Conservation (phyloP, 164 flowering plant species). For the Vitis labrusca region DNA sequence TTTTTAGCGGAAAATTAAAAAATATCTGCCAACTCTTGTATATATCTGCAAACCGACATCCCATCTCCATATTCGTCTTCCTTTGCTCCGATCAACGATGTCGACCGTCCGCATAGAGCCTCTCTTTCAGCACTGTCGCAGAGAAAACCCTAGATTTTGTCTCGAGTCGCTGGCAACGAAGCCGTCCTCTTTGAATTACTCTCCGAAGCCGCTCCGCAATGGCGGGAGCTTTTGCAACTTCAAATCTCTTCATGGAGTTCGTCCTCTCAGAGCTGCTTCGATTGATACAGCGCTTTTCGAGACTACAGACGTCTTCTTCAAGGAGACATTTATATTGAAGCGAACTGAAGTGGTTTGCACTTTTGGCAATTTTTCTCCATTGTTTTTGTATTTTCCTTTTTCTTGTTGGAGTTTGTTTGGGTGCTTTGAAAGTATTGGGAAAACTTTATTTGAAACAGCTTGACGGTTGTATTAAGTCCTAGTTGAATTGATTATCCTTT, state of each 20-base stretch:
- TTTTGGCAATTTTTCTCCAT: background rate
- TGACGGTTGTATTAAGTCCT: no score
- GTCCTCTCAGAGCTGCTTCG: conserved; percentile 31
- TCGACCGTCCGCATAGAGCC: conserved; percentile 39
- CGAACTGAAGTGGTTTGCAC: conserved; percentile 49
- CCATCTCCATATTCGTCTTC: background rate
- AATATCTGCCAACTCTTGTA: background rate
- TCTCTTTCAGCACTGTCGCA: conserved; percentile 19
- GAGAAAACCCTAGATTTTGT: conserved; percentile 21
- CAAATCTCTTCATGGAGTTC: conserved; percentile 21
- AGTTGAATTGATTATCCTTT: background rate
- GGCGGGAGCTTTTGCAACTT: conserved; percentile 33
- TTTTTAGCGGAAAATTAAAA: background rate
- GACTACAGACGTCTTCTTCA: conserved; percentile 36
- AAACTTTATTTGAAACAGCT: background rate
- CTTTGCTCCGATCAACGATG: conserved; percentile 17
- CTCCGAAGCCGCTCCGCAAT: conserved; percentile 9
- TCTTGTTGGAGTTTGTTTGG: background rate
- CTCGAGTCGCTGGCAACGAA: conserved; percentile 15
- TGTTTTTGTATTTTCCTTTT: background rate
- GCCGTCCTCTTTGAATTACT: conserved; percentile 21
- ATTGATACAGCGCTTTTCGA: conserved; percentile 33
- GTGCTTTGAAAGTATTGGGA: no score
- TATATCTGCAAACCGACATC: background rate
- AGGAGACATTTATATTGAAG: conserved; percentile 49